Evolutionary conservation across 2,329 filamentous ascomycete genomes (phyloP).

Genomic region (Aspergillus sp.): DNA sequence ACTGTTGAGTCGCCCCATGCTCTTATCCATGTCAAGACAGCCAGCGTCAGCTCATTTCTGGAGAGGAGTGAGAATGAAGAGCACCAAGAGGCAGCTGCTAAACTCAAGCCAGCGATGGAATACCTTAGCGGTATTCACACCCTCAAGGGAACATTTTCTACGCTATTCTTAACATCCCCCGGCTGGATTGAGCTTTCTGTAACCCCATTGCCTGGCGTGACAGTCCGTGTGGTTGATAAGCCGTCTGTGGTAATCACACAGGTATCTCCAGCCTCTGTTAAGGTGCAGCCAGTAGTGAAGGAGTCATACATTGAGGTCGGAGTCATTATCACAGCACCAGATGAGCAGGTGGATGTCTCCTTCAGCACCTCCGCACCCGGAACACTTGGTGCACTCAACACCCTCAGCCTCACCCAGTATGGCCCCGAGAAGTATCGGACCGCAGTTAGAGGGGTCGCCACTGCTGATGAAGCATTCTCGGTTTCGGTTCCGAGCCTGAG

Average conservation of each 20-base stretch:
- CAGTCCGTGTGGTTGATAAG: neutral
- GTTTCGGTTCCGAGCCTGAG: neutral
- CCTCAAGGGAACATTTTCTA: neutral
- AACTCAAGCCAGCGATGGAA: neutral
- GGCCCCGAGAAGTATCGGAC: slow-evolving; percentile 1
- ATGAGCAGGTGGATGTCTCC: neutral
- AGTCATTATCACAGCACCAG: neutral
- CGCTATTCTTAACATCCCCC: neutral
- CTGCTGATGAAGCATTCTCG: neutral
- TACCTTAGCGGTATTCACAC: neutral
- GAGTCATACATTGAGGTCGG: neutral
- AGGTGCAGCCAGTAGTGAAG: neutral
- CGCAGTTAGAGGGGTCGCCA: neutral
- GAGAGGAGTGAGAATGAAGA: neutral
- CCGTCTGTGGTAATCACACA: neutral
- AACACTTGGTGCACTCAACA: neutral
- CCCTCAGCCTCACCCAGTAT: neutral
- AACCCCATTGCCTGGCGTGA: neutral
- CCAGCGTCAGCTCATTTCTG: neutral
- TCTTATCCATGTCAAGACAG: neutral
- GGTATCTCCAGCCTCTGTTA: neutral
- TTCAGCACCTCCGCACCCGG: neutral
- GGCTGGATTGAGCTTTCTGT: neutral
- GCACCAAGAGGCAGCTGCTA: neutral
- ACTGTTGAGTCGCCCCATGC: neutral